Evolutionary conservation across 768 basidiomycete species (phyloP).

Genomic region (Amanita pseudoporphyria): DNA sequence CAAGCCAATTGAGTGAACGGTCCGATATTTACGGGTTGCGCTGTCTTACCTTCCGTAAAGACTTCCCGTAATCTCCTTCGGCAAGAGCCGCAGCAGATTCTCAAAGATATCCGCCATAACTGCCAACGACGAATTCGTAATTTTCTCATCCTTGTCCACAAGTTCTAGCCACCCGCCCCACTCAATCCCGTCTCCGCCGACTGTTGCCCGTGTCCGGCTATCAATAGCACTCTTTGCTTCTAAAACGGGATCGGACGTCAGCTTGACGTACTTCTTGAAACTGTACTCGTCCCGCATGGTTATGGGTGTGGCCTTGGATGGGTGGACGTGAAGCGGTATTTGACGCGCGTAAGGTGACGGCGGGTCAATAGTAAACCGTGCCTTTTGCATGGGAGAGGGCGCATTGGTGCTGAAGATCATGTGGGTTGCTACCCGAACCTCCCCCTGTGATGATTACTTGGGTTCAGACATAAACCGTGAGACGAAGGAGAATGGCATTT

Average conservation of each 20-base stretch:
- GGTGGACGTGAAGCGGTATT: slow-evolving; percentile 46
- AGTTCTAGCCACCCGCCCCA: slow-evolving; percentile 55
- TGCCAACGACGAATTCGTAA: slow-evolving; percentile 39
- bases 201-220: slow-evolving; percentile 27
- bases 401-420: slow-evolving; percentile 45
- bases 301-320: slow-evolving; percentile 25
- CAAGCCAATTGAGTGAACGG: not conserved
- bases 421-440: slow-evolving; percentile 40
- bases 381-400: slow-evolving; percentile 17
- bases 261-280: slow-evolving; percentile 24
- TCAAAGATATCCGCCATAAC: slow-evolving; percentile 49
- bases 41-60: slow-evolving; percentile 21
- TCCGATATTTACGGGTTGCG: not conserved
- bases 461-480: not conserved
- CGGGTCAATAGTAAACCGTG: slow-evolving; percentile 28
- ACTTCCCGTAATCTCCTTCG: slow-evolving; percentile 32
- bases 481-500: not conserved
- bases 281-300: slow-evolving; percentile 21
- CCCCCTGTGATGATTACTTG: slow-evolving; percentile 22
- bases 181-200: slow-evolving; percentile 45
- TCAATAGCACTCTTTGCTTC: slow-evolving; percentile 27
- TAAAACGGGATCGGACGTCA: slow-evolving; percentile 33
- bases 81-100: slow-evolving; percentile 37
- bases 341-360: slow-evolving; percentile 52
- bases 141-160: slow-evolving; percentile 26